These are phyloP conservation scores for Liquidambar formosana DNA, from an alignment of 164 flowering plant genomes.

Conservation along the genomic window DNA sequence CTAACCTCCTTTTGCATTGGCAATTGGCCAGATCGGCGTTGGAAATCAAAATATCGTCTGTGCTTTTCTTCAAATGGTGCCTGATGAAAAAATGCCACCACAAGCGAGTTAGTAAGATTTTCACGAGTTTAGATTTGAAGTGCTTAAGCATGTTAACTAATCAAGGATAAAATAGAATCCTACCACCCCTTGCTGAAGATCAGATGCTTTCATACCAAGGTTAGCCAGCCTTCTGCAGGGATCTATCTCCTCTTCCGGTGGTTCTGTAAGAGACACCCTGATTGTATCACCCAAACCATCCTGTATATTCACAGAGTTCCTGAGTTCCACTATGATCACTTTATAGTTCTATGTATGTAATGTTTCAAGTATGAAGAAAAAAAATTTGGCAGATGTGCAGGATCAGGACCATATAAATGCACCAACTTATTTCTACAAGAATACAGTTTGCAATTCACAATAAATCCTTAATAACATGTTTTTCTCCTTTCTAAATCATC, in stretches of 20 bases:
- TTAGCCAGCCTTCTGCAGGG: conserved; percentile 90
- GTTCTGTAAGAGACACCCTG: conserved; percentile 94
- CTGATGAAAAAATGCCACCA: conserved; percentile 30
- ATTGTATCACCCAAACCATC: conserved; percentile 98
- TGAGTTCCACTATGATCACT: neutral
- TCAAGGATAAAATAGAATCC: conserved; percentile 20
- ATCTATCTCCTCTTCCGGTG: conserved; percentile 95
- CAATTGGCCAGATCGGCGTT: conserved; percentile 86
- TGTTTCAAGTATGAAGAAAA: neutral
- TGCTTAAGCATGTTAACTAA: conserved; percentile 2
- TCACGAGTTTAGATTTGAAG: neutral
- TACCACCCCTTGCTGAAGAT: conserved; percentile 94
- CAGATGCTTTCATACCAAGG: conserved; percentile 84
- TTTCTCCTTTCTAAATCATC: neutral
- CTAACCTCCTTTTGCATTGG: conserved; percentile 90
- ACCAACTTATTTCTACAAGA: neutral
- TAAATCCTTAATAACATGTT: neutral
- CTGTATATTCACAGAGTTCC: conserved; percentile 37
- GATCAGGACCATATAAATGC: neutral
- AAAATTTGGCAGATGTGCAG: neutral
- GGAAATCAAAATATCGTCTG: conserved; percentile 92
- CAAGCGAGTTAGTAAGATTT: conserved; percentile 4
- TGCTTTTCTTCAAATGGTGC: conserved; percentile 88
- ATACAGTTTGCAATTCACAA: neutral
- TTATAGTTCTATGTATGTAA: neutral